Evolutionary conservation across 2,329 filamentous ascomycete species (phyloP).

Genomic region (Talaromyces sp.): DNA sequence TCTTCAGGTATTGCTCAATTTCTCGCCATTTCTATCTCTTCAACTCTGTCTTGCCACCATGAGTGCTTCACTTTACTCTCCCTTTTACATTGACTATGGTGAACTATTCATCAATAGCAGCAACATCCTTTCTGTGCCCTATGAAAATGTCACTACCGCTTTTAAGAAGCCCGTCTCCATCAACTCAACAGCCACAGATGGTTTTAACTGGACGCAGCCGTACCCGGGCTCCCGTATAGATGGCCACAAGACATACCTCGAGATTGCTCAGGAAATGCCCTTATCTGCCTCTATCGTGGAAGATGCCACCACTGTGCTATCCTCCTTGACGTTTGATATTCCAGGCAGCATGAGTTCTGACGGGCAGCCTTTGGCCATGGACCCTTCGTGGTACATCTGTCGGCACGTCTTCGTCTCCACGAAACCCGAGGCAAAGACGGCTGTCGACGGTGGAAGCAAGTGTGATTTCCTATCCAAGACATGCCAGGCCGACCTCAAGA

Average conservation of each 20-base stretch:
- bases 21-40: too few species aligned
- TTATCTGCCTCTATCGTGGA: neutral
- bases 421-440: neutral
- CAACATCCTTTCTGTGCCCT: neutral
- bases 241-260: neutral
- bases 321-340: neutral
- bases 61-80: neutral
- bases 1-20: too few species aligned
- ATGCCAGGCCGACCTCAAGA: neutral
- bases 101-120: neutral
- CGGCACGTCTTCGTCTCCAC: neutral
- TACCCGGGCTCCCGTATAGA: neutral
- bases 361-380: neutral
- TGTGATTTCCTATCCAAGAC: neutral
- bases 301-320: neutral
- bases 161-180: neutral
- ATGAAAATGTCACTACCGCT: neutral
- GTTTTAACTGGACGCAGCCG: neutral
- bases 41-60: neutral
- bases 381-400: neutral
- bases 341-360: neutral
- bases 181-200: neutral
- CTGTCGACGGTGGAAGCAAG: neutral
- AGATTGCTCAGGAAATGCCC: neutral
- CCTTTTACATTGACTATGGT: neutral